Evolutionary conservation across 176 grass and related monocot species (phyloP), one percentile per base, ranked within the genome.

Genomic region (Oryza australiensis): DNA sequence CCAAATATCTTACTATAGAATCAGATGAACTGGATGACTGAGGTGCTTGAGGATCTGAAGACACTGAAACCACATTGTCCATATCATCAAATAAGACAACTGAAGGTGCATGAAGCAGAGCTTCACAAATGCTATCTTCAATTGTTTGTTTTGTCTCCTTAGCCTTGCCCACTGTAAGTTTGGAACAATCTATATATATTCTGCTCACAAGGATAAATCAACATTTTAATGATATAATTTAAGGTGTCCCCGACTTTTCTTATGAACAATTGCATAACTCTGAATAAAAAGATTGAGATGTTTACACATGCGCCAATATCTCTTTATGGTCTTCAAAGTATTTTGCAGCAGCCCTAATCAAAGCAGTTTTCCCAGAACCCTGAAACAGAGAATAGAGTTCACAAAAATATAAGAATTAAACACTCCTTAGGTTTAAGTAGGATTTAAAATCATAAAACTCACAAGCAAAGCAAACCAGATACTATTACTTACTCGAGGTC

Each of bases 351-450:
- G 92, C 90, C 85, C 83, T 92, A 66, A 53, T 87, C 82, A 98
- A 88, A 88, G 92, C 90, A 80, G 95, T 91, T 91, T 98, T 98
- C 82, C 95, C 95, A 81, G 90, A 94, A 83, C 92, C 95, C 95
- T 98, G 68, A 89, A 86, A 73, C 37, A 64, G 80, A 78, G 64
- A 82, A 65, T 29, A 12, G 46, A 82, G 69, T 57, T 41, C 69
- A 74, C 28, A 78, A 57, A 78, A 11, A 26, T 43, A 32, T 43
- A 67, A 24, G 66, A 12, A 68, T 7, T 27, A 74, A 80, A 55
- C 1, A 1, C 1, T 60, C 24, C 59, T n/a, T 40, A 30, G 35
- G 69, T 5, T 42, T 35, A 83, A 77, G 23, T 76, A 77, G 28
- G 66, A 64, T 79, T 70, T 32, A 69, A 66, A 83, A 37, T 63